These are phyloP conservation scores for Phaseolus lunatus DNA, from an alignment of 306 rosid genomes.

Conservation along the genomic window DNA sequence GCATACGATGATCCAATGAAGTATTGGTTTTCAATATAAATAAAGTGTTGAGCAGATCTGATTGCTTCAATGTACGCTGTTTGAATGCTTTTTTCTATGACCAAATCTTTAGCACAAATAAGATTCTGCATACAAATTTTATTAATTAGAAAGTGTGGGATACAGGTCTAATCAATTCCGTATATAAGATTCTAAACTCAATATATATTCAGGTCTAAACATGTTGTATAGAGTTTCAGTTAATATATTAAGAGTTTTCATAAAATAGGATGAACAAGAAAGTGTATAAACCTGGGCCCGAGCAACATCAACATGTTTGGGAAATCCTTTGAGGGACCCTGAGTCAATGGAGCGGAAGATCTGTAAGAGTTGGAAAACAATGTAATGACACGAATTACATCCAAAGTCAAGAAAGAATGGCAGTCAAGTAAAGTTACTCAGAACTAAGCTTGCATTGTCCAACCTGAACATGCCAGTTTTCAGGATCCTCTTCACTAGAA, in stretches of 20 bases:
- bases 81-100: conserved; percentile 93
- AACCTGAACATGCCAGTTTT: conserved; percentile 98
- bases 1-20: conserved; percentile 93
- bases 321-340: conserved; percentile 93
- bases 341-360: conserved; percentile 94
- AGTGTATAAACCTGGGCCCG: conserved; percentile 58
- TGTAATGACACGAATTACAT: conserved; percentile 24
- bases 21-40: conserved; percentile 94
- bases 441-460: conserved; percentile 43
- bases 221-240: conserved; percentile 33
- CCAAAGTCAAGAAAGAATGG: conserved; percentile 28
- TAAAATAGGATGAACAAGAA: conserved; percentile 23
- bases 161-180: conserved; percentile 29
- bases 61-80: conserved; percentile 90
- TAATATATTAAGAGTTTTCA: conserved; percentile 34
- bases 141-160: conserved; percentile 38
- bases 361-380: conserved; percentile 57
- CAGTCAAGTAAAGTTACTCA: conserved; percentile 30
- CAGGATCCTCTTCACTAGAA: conserved; percentile 67
- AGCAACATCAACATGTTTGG: conserved; percentile 58
- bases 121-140: conserved; percentile 72
- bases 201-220: too few relatives aligned
- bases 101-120: conserved; percentile 71
- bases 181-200: conserved; percentile 26
- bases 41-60: conserved; percentile 94